Evolutionary conservation across 164 flowering plant species (phyloP).

Genomic region (Vitis riparia): DNA sequence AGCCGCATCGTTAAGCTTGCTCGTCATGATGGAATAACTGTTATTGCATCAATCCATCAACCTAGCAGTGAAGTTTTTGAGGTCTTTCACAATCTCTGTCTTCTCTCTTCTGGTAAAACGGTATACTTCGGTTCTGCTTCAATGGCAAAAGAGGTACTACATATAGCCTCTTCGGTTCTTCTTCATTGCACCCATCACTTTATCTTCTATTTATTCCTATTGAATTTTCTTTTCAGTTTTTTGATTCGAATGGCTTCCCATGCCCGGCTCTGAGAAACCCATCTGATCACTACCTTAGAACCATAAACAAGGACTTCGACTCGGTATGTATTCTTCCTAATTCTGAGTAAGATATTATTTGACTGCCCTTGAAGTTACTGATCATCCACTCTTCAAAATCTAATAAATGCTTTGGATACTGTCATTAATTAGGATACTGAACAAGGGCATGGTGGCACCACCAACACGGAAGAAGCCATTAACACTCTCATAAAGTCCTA

Average conservation of each 20-base stretch:
- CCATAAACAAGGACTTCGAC: slow-evolving; percentile 53
- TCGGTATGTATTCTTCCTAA: slow-evolving; percentile 12
- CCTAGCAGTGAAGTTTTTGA: slow-evolving; percentile 36
- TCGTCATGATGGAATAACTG: slow-evolving; percentile 19
- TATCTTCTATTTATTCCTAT: not conserved
- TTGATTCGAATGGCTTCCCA: slow-evolving; percentile 44
- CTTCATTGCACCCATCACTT: not conserved
- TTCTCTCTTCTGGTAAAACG: slow-evolving; percentile 26
- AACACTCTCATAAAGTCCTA: slow-evolving; percentile 44
- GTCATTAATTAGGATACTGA: slow-evolving; percentile 23
- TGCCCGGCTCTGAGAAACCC: slow-evolving; percentile 46
- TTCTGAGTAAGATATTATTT: too few relatives aligned
- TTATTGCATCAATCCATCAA: slow-evolving; percentile 34
- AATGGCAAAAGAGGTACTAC: slow-evolving; percentile 21
- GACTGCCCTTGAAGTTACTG: too few relatives aligned
- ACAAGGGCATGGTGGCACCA: slow-evolving; percentile 28
- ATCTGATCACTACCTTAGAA: slow-evolving; percentile 47
- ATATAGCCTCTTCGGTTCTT: too few relatives aligned
- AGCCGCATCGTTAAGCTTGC: slow-evolving; percentile 19
- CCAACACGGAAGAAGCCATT: slow-evolving; percentile 41
- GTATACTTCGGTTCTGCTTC: slow-evolving; percentile 29
- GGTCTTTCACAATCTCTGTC: slow-evolving; percentile 29
- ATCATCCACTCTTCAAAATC: not conserved
- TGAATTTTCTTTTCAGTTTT: slow-evolving; percentile 28
- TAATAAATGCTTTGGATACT: too few relatives aligned